Evolutionary conservation across 2,329 filamentous ascomycete genomes (phyloP).

Genomic region (Dryadomyces quercivorus): DNA sequence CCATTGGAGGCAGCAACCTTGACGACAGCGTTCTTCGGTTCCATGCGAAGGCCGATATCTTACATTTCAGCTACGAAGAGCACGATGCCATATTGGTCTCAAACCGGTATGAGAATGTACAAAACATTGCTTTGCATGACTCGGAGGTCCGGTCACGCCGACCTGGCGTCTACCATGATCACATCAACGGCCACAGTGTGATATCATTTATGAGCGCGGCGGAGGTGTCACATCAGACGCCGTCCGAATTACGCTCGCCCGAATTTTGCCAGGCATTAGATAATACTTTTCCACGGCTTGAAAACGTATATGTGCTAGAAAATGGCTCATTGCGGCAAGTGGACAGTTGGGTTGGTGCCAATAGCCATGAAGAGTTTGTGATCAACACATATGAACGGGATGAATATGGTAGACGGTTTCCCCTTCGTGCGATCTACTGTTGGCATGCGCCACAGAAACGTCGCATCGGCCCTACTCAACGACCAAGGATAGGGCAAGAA

Average conservation of each 20-base stretch:
- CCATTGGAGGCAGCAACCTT: not conserved
- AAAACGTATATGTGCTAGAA: conserved; percentile 10
- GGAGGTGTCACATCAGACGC: conserved; percentile 5
- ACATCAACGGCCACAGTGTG: not conserved
- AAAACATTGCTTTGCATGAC: conserved; percentile 6
- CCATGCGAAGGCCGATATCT: conserved; percentile 8
- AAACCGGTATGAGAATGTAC: not conserved
- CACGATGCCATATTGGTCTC: not conserved
- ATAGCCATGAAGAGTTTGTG: conserved; percentile 1
- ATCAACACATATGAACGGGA: not conserved
- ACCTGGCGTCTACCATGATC: conserved; percentile 3
- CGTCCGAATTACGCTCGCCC: conserved; percentile 1
- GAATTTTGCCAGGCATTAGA: not conserved
- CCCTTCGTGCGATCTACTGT: conserved; percentile 5
- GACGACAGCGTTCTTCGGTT: conserved; percentile 6
- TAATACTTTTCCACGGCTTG: conserved; percentile 5
- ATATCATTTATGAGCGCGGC: not conserved
- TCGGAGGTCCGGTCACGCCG: not conserved
- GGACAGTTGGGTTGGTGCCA: conserved; percentile 6
- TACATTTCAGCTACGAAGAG: conserved; percentile 5
- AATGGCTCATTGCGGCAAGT: not conserved
- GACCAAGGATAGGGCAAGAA: not conserved
- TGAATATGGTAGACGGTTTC: not conserved
- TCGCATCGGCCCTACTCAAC: not conserved
- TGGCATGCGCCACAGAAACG: conserved; percentile 7